Conservation (phyloP, 768 basidiomycete genomes). For the Mycena olivaceomarginata region DNA sequence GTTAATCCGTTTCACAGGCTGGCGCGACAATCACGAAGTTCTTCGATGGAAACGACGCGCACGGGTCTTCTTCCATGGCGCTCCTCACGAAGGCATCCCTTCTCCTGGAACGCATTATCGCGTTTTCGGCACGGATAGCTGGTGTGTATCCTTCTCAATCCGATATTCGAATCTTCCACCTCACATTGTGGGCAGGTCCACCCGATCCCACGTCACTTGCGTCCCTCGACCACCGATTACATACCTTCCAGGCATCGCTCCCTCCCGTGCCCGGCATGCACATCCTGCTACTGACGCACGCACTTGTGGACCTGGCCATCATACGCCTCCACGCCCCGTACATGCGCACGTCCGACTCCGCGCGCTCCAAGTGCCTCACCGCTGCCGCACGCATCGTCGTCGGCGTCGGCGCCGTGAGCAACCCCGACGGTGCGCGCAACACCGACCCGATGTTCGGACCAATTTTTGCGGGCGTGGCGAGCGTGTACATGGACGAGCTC, state of each 20-base stretch:
- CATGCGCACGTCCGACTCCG: not conserved
- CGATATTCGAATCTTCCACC: not conserved
- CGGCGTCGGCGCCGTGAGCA: conserved; percentile 6
- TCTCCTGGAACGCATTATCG: conserved; percentile 33
- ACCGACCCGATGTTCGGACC: conserved; percentile 32
- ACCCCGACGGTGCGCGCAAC: conserved; percentile 7
- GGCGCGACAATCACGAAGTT: conserved; percentile 32
- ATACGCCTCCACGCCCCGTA: conserved; percentile 37
- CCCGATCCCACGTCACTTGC: conserved; percentile 16
- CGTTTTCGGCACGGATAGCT: conserved; percentile 6
- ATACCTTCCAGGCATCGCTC: conserved; percentile 34
- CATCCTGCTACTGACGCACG: conserved; percentile 22
- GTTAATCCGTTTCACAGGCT: not conserved
- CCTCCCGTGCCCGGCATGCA: conserved; percentile 25
- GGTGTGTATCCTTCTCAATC: not conserved
- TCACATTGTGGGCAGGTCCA: not conserved
- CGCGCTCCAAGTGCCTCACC: conserved; percentile 26
- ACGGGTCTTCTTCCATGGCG: conserved; percentile 19
- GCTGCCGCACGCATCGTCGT: conserved; percentile 27
- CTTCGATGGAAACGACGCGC: conserved; percentile 30
- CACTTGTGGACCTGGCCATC: conserved; percentile 29
- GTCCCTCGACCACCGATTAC: conserved; percentile 23
- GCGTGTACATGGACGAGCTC: conserved; percentile 32
- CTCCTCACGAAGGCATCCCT: conserved; percentile 33
- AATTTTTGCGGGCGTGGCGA: conserved; percentile 18